These are phyloP conservation scores for Zygotorulaspora mrakii DNA, from an alignment of 1,139 yeast genomes.

Conservation along the genomic window DNA sequence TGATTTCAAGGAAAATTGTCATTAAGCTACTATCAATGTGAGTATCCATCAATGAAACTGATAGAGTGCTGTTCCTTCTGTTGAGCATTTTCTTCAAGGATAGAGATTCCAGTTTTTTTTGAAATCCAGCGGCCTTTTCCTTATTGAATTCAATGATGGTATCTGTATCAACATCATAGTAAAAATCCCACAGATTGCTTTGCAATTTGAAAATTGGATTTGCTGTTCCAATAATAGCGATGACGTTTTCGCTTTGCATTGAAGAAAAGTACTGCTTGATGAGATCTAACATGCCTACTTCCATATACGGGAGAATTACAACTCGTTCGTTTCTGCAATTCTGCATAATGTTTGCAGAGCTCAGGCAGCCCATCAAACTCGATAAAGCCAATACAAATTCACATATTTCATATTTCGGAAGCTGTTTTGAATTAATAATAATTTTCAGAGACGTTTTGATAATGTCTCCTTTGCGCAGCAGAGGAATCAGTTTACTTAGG, in stretches of 20 bases:
- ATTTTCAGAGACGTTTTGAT: conserved; percentile 13
- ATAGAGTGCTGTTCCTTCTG: conserved; percentile 10
- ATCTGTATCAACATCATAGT: conserved; percentile 30
- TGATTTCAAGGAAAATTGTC: conserved; percentile 18
- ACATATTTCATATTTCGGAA: conserved; percentile 28
- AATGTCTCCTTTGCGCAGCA: conserved; percentile 10
- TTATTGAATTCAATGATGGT: conserved; percentile 12
- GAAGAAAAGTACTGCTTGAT: conserved; percentile 17
- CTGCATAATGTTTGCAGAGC: conserved; percentile 1
- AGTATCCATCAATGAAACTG: conserved; percentile 5
- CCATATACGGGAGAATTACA: conserved; percentile 32
- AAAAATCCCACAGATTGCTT: conserved; percentile 31
- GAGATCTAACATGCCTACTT: conserved; percentile 29
- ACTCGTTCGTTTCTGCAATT: conserved; percentile 18
- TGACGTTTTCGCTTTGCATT: conserved; percentile 1
- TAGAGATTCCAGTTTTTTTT: conserved; percentile 14
- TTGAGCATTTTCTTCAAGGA: conserved; percentile 18
- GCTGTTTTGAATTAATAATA: conserved; percentile 22
- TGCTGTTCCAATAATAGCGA: conserved; percentile 31
- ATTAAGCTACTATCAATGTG: conserved; percentile 15
- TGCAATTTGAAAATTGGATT: conserved; percentile 34
- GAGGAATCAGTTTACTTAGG: conserved; percentile 21
- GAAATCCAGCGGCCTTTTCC: conserved; percentile 5
- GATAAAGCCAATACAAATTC: conserved; percentile 29
- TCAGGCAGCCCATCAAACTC: conserved; percentile 21